phyloP scores from a whole-genome alignment of 2,329 filamentous ascomycete genomes.

The Plenodomus tracheiphilus region DNA sequence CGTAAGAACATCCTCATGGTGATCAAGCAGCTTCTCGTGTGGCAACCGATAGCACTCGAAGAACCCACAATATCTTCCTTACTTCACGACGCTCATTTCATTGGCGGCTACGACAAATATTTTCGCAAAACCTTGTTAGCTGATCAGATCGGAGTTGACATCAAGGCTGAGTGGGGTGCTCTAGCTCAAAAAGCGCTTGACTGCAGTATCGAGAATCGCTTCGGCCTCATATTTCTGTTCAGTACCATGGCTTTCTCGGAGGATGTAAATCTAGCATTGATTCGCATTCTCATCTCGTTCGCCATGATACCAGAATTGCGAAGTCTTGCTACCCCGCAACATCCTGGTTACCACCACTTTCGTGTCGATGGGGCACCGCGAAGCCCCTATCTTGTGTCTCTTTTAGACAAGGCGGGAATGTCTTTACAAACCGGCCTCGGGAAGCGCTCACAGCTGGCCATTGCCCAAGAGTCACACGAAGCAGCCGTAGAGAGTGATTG shows the following conservation, averaged over 20 bases:
- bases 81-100: constrained; percentile 38
- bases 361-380: constrained; percentile 37
- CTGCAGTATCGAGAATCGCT: constrained; percentile 27
- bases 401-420: constrained; percentile 33
- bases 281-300: constrained; percentile 53
- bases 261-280: constrained; percentile 44
- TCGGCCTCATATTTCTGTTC: constrained; percentile 53
- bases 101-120: constrained; percentile 46
- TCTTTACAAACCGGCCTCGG: constrained; percentile 30
- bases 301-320: constrained; percentile 47
- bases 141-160: constrained; percentile 46
- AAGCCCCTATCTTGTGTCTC: constrained; percentile 3
- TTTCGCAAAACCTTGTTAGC: constrained; percentile 43
- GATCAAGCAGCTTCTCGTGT: constrained; percentile 13
- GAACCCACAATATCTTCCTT: constrained; percentile 11
- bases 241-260: constrained; percentile 50
- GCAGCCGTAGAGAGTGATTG: constrained; percentile 35
- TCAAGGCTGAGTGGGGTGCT: constrained; percentile 50
- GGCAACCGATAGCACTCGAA: constrained; percentile 8
- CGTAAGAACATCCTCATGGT: constrained; percentile 13
- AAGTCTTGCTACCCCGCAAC: constrained; percentile 41
- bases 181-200: constrained; percentile 46
- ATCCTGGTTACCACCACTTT: constrained; percentile 41
- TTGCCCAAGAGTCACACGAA: constrained; percentile 28
- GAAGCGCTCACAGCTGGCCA: constrained; percentile 28